Evolutionary conservation across 1,284 basidiomycete species (phyloP).

Genomic region (Boletus mariae): DNA sequence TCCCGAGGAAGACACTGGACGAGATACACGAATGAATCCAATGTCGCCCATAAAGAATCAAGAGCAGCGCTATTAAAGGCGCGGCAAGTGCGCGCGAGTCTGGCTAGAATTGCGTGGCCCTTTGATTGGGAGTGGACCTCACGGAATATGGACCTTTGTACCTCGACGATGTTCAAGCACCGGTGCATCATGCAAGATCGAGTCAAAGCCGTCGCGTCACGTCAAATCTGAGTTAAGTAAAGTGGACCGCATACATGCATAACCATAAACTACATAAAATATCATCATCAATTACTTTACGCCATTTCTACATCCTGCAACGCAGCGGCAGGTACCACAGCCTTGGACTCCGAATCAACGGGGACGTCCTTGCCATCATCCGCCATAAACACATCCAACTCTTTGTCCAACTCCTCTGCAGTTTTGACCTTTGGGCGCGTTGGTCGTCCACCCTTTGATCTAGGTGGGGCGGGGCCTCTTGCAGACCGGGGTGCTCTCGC

Average conservation of each 20-base stretch:
- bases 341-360: slow-evolving; percentile 21
- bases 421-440: slow-evolving; percentile 53
- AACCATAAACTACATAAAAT: slow-evolving; percentile 22
- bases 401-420: slow-evolving; percentile 83
- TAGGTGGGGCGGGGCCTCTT: slow-evolving; percentile 8
- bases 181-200: slow-evolving; percentile 17
- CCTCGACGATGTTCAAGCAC: slow-evolving; percentile 26
- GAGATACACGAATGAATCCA: slow-evolving; percentile 22
- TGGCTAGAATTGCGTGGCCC: slow-evolving; percentile 14
- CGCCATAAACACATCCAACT: slow-evolving; percentile 89
- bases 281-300: slow-evolving; percentile 20
- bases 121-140: slow-evolving; percentile 6
- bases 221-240: too few relatives aligned
- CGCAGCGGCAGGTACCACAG: slow-evolving; percentile 17
- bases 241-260: neutral
- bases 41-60: slow-evolving; percentile 23
- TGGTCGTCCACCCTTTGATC: slow-evolving; percentile 19
- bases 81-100: slow-evolving; percentile 27
- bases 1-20: slow-evolving; percentile 26
- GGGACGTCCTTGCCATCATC: slow-evolving; percentile 41
- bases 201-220: neutral
- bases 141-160: slow-evolving; percentile 23
- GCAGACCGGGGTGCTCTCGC: slow-evolving; percentile 14
- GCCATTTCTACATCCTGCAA: slow-evolving; percentile 54
- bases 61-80: slow-evolving; percentile 21